Evolutionary conservation across 139 green algal species (phyloP).

Genomic region (Coccomyxa sp.): DNA sequence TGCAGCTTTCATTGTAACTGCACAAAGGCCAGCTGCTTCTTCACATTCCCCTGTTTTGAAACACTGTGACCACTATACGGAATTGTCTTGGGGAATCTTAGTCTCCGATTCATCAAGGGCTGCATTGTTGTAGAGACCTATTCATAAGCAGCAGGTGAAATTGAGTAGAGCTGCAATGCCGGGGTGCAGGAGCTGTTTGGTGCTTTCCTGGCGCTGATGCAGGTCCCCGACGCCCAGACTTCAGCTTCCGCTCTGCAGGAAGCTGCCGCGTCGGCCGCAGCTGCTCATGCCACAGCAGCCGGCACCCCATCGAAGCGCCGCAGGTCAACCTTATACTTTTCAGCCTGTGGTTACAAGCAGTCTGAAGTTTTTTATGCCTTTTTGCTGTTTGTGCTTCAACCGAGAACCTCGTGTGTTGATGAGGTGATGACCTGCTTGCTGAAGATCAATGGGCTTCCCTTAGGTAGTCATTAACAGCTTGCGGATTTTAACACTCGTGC

Average conservation of each 20-base stretch:
- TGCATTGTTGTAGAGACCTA: background rate
- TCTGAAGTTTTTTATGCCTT: too few relatives aligned
- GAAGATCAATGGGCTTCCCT: too few relatives aligned
- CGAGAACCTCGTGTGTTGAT: too few relatives aligned
- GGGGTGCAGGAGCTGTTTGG: constrained; percentile 21
- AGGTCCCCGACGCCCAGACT: background rate
- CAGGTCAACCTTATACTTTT: too few relatives aligned
- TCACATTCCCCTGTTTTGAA: background rate
- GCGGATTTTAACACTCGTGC: too few relatives aligned
- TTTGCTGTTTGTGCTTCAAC: too few relatives aligned
- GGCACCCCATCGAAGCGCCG: too few relatives aligned
- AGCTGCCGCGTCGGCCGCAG: background rate
- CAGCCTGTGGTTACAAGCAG: too few relatives aligned
- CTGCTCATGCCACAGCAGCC: background rate
- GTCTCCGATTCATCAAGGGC: background rate
- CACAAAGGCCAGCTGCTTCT: background rate
- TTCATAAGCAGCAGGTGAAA: background rate
- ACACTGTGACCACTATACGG: background rate
- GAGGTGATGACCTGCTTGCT: too few relatives aligned
- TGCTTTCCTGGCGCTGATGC: constrained; percentile 7
- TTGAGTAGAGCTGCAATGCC: background rate
- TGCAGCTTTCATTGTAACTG: background rate
- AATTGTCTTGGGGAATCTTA: background rate
- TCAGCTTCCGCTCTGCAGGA: background rate
- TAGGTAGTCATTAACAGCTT: too few relatives aligned